These are phyloP conservation scores for Garcia nutans DNA, from an alignment of 345 rosid genomes.

Conservation along the genomic window DNA sequence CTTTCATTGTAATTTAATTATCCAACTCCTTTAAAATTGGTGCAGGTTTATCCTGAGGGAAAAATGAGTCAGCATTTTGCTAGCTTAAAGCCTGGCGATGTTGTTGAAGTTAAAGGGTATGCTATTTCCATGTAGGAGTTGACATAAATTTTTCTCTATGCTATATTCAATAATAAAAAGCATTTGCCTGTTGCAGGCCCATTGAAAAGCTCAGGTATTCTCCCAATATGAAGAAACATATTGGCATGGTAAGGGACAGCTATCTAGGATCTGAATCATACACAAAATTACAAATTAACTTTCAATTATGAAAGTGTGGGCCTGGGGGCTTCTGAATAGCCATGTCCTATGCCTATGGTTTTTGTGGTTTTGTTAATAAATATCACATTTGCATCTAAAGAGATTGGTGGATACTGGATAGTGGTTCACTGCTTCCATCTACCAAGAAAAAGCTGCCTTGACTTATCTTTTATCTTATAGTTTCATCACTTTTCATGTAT, in stretches of 20 bases:
- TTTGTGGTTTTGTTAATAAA: too few relatives aligned
- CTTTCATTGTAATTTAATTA: not conserved
- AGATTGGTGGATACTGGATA: too few relatives aligned
- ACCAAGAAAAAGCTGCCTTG: too few relatives aligned
- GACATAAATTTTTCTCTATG: not conserved
- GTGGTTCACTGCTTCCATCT: too few relatives aligned
- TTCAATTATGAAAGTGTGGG: too few relatives aligned
- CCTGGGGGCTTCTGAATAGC: too few relatives aligned
- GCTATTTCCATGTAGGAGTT: conserved; percentile 1
- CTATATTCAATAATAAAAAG: conserved; percentile 9
- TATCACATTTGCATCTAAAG: too few relatives aligned
- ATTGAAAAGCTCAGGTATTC: conserved; percentile 82
- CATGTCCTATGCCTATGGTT: too few relatives aligned
- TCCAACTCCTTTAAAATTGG: conserved; percentile 2
- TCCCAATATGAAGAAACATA: conserved; percentile 92
- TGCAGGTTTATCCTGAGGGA: conserved; percentile 93
- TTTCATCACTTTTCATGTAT: too few relatives aligned
- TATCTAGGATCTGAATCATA: conserved; percentile 9
- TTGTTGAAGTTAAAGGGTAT: conserved; percentile 90
- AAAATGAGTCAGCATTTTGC: conserved; percentile 99
- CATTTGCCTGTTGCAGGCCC: conserved; percentile 62
- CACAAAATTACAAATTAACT: too few relatives aligned
- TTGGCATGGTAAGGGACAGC: conserved; percentile 80
- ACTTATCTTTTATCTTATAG: too few relatives aligned
- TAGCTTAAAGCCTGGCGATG: conserved; percentile 87